Percentiles rank a stretch among this genome's conserved stretches.
These are phyloP conservation scores for Phyllostachys edulis DNA, from an alignment of 176 grass and related monocot species.

Conservation along the genomic window DNA sequence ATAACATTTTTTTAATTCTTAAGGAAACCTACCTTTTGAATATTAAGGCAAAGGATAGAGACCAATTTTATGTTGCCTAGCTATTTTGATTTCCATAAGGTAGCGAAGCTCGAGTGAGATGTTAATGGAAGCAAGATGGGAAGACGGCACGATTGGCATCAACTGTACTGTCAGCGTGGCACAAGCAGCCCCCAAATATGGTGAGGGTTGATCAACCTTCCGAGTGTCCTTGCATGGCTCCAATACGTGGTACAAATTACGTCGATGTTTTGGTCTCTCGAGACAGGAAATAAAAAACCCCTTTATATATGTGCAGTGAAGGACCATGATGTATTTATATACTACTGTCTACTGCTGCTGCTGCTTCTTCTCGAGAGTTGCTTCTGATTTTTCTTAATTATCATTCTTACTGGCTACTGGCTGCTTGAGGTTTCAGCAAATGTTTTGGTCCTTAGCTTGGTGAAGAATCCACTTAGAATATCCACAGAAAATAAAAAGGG, in stretches of 20 bases:
- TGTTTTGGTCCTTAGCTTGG: not conserved
- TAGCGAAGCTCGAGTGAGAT: not conserved
- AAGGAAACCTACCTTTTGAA: constrained; percentile 24
- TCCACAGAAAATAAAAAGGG: not conserved
- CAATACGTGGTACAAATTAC: not conserved
- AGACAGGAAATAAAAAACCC: not conserved
- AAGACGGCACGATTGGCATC: not conserved
- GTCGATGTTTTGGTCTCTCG: constrained; percentile 22
- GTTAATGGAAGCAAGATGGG: not conserved
- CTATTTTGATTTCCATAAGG: not conserved
- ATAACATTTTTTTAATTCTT: not conserved
- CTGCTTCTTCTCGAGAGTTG: not conserved
- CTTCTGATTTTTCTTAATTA: not conserved
- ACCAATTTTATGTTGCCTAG: not conserved
- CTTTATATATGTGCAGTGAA: not conserved
- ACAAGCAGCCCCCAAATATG: constrained; percentile 13
- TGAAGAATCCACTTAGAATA: not conserved
- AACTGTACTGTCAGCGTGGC: not conserved
- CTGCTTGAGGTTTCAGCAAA: constrained; percentile 16
- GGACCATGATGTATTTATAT: not conserved
- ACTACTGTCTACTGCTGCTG: not conserved
- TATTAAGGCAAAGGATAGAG: not conserved
- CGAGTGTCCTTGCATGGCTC: not conserved
- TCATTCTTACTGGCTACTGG: not conserved
- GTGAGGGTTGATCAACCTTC: constrained; percentile 32